A percentile compares a stretch with the other conserved stretches of the same genome.
These are phyloP conservation scores for Triticum dicoccoides DNA, from an alignment of 176 grass and related monocot genomes.

Conservation along the genomic window DNA sequence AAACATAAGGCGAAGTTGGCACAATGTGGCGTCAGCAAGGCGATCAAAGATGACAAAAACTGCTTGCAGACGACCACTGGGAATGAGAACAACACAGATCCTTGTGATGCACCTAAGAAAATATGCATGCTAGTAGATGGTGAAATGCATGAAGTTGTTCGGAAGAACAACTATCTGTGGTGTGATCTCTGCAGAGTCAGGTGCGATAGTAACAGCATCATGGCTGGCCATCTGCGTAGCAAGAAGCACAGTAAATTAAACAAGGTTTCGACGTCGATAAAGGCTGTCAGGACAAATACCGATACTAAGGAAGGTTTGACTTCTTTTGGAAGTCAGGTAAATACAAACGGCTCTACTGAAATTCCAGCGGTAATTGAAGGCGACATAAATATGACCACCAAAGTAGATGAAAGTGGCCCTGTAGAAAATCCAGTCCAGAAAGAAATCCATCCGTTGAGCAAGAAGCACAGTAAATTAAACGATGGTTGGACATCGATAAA, in stretches of 20 bases:
- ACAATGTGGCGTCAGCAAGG: constrained; percentile 1
- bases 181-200: no score
- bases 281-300: no score
- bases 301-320: no score
- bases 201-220: no score
- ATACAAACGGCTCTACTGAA: no score
- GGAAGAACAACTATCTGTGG: no score
- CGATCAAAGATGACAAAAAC: background rate
- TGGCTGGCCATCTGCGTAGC: background rate
- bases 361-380: no score
- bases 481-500: constrained; percentile 34
- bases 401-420: no score
- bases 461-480: constrained; percentile 32
- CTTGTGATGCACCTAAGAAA: constrained; percentile 13
- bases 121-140: constrained; percentile 51
- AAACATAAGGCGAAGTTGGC: constrained; percentile 35
- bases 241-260: constrained; percentile 38
- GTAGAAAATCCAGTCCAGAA: no score
- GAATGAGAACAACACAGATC: background rate
- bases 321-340: no score
- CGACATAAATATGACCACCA: no score
- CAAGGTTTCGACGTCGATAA: constrained; percentile 22
- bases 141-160: background rate
- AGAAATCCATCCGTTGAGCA: constrained; percentile 33
- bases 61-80: background rate